Conservation (phyloP, 164 flowering plant genomes). For the Aristolochia fimbriata region DNA sequence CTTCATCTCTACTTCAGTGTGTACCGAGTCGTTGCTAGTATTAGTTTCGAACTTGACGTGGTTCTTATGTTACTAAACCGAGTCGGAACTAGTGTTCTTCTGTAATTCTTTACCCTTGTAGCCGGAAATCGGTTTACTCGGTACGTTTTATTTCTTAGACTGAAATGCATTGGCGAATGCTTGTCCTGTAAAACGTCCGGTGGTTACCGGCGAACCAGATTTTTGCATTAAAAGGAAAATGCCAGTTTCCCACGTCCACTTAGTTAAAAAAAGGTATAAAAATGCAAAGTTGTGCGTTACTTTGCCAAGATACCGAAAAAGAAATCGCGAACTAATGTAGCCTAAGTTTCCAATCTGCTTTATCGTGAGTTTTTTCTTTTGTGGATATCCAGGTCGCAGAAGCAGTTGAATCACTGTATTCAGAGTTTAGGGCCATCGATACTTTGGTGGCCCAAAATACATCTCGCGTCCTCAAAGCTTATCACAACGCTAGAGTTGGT, state of each 20-base stretch:
- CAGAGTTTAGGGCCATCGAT: conserved; percentile 73
- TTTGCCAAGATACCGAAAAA: not conserved
- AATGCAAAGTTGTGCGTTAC: not conserved
- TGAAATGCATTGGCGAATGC: too few species aligned
- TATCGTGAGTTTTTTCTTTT: not conserved
- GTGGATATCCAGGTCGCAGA: conserved; percentile 43
- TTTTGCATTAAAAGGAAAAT: too few species aligned
- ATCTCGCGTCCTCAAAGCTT: conserved; percentile 67
- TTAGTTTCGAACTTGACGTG: too few species aligned
- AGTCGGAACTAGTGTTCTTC: too few species aligned
- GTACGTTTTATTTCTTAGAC: too few species aligned
- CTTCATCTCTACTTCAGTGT: too few species aligned
- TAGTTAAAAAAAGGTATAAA: not conserved
- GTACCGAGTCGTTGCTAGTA: too few species aligned
- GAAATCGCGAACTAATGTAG: not conserved
- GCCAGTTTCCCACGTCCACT: too few species aligned
- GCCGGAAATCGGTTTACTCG: not conserved
- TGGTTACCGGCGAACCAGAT: too few species aligned
- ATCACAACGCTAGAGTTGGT: conserved; percentile 68
- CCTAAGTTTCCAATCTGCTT: not conserved
- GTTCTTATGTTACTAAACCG: too few species aligned
- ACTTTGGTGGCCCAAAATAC: conserved; percentile 68
- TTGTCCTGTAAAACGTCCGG: too few species aligned
- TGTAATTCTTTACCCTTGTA: not conserved
- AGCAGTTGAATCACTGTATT: conserved; percentile 56